Percentiles rank a stretch among this genome's conserved stretches.
These are phyloP conservation scores for Boletus subparvulus DNA, from an alignment of 768 basidiomycete genomes.

Conservation along the genomic window DNA sequence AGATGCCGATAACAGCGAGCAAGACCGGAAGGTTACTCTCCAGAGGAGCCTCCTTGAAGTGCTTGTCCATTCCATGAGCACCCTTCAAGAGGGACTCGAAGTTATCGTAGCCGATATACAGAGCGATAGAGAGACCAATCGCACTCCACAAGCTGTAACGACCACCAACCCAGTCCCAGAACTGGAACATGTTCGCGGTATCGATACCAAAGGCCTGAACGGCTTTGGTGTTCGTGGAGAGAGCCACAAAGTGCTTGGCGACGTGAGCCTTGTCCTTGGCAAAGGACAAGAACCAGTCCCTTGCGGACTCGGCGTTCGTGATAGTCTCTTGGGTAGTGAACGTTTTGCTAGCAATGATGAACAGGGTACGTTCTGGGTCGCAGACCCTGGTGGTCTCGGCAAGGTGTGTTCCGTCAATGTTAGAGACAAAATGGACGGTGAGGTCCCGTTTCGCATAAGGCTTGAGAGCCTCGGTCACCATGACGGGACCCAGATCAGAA, in stretches of 20 bases:
- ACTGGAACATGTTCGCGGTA: conserved; percentile 94
- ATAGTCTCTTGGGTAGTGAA: conserved; percentile 99
- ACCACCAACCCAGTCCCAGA: conserved; percentile 99
- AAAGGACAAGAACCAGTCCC: conserved; percentile 86
- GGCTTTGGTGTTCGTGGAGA: conserved; percentile 93
- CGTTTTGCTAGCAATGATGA: conserved; percentile 98
- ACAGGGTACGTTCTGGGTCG: conserved; percentile 90
- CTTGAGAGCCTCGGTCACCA: conserved; percentile 98
- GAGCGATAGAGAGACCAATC: conserved; percentile 91
- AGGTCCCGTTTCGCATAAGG: conserved; percentile 88
- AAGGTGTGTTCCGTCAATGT: conserved; percentile 98
- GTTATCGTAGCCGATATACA: conserved; percentile 92
- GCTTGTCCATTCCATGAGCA: conserved; percentile 97
- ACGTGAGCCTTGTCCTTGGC: conserved; percentile 90
- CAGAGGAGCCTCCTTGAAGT: conserved; percentile 86
- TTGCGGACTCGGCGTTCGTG: conserved; percentile 94
- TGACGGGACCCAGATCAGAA: conserved; percentile 96
- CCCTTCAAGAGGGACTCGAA: conserved; percentile 88
- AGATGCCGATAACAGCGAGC: conserved; percentile 86
- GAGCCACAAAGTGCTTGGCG: conserved; percentile 98
- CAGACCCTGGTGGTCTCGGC: conserved; percentile 81
- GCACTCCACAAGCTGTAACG: conserved; percentile 98
- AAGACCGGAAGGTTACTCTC: conserved; percentile 92
- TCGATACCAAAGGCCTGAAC: conserved; percentile 94
- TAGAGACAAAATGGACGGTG: conserved; percentile 86